Evolutionary conservation across 2,329 filamentous ascomycete genomes (phyloP).

Genomic region (Colletotrichum tamarilloi): DNA sequence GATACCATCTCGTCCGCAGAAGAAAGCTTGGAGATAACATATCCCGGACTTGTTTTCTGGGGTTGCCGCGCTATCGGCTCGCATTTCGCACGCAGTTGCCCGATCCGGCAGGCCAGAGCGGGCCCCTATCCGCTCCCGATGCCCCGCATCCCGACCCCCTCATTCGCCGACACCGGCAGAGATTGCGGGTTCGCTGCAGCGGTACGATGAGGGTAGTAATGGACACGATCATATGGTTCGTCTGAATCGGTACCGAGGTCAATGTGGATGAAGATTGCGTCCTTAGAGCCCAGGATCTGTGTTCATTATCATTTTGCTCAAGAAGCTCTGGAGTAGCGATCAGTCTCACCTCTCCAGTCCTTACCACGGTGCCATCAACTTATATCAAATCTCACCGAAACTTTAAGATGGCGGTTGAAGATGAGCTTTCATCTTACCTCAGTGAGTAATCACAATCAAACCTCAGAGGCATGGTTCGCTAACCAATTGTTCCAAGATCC

Average conservation of each 20-base stretch:
- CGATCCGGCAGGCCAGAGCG: not conserved
- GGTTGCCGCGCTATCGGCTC: not conserved
- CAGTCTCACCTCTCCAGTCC: too few relatives aligned
- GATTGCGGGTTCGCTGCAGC: not conserved
- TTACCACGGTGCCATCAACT: too few relatives aligned
- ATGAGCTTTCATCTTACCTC: too few relatives aligned
- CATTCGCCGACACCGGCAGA: not conserved
- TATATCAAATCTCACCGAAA: too few relatives aligned
- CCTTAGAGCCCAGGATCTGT: not conserved
- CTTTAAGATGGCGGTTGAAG: too few relatives aligned
- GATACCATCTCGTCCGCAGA: not conserved
- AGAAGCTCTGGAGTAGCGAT: too few relatives aligned
- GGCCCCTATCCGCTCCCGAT: not conserved
- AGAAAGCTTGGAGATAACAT: not conserved
- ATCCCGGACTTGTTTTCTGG: not conserved
- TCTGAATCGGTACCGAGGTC: not conserved
- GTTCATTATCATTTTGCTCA: not conserved
- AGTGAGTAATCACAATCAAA: too few relatives aligned
- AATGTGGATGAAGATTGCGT: not conserved
- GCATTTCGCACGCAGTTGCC: not conserved
- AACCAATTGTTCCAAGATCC: too few relatives aligned
- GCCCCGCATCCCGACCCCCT: not conserved
- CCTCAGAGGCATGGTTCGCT: too few relatives aligned
- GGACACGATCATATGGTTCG: not conserved
- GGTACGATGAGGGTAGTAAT: not conserved